Conservation (phyloP, 2,329 filamentous ascomycete genomes). For the Penicillium psychrosexuale region DNA sequence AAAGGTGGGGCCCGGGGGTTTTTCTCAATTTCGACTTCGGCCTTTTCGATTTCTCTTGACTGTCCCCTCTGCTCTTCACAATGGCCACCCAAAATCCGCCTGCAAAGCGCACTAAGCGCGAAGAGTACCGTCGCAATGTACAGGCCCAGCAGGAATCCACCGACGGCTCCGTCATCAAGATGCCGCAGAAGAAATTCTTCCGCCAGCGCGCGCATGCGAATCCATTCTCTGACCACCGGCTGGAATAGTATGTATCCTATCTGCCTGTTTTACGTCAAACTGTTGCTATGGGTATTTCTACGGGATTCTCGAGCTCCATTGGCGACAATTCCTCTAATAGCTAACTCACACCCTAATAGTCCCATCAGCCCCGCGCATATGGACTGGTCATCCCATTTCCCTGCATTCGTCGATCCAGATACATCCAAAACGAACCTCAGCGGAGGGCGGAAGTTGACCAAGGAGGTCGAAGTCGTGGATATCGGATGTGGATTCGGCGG, state of each 20-base stretch:
- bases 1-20: conserved; percentile 11
- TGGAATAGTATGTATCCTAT: conserved; percentile 69
- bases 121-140: conserved; percentile 54
- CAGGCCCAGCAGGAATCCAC: conserved; percentile 19
- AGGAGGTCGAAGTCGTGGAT: conserved; percentile 86
- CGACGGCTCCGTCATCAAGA: conserved; percentile 45
- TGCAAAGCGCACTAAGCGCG: conserved; percentile 64
- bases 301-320: not conserved
- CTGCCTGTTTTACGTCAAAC: not conserved
- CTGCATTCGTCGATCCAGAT: conserved; percentile 59
- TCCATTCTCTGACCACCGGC: conserved; percentile 89
- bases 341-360: conserved; percentile 47
- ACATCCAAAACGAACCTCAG: conserved; percentile 30
- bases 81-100: conserved; percentile 33
- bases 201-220: conserved; percentile 95
- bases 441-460: conserved; percentile 49
- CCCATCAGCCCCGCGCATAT: conserved; percentile 75
- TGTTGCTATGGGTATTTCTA: too few species aligned
- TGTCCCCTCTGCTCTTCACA: not conserved
- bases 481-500: conserved; percentile 97
- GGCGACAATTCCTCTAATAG: not conserved
- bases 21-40: conserved; percentile 5
- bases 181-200: conserved; percentile 95
- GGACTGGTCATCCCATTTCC: conserved; percentile 87
- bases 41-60: conserved; percentile 6